Base-by-base conservation (phyloP, 495 filamentous ascomycete species). In the Penicillium pancosmium region DNA sequence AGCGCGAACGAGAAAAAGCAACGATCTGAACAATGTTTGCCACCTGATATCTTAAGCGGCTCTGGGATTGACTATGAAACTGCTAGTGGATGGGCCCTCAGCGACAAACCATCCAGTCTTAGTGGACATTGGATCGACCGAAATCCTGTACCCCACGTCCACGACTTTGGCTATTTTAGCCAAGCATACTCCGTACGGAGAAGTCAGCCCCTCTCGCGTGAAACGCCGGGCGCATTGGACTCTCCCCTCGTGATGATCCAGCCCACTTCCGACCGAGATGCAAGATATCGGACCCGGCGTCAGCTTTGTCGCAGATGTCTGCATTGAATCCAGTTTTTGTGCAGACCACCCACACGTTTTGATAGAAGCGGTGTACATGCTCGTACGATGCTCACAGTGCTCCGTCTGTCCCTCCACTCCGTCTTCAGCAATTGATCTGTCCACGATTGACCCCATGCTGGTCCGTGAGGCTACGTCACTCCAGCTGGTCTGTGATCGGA, bases 401-500 rank as follows among this genome's bases (percentile, higher is more conserved):
- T 23, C 23, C 23, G 23, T 23, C 23, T 23, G 23, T 23, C 23
- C 27, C 2, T 31, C 27, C 27, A 6, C 27, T 31, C 8, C 27
- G 8, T 31, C 27, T 4, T 31, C 27, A 31, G 27, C 27, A 44
- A 16, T 16, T 19, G 41, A 44, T 19, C 41, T 44, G 7, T 44
- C 41, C 16, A 9, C 10, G n/a, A 16, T 18, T 49, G 63, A 60
- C 54, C 64, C 46, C 54, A 60, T 63, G 34, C 27, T 63, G 60
- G 64, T 55, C 64, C 64, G 64, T 66, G 64, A 19, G 50, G 19
- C 56, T 63, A 66, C 64, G 64, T 63, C 64, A 65, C 59, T 38
- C 21, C 10, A 21, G 9, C 36, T 48, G 46, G 25, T 46, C 36
- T 50, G 46, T 43, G 46, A 55, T 60, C 46, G 18, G 12, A 25